Conservation (phyloP, 139 green algal genomes). For the Choricystis sp. region DNA sequence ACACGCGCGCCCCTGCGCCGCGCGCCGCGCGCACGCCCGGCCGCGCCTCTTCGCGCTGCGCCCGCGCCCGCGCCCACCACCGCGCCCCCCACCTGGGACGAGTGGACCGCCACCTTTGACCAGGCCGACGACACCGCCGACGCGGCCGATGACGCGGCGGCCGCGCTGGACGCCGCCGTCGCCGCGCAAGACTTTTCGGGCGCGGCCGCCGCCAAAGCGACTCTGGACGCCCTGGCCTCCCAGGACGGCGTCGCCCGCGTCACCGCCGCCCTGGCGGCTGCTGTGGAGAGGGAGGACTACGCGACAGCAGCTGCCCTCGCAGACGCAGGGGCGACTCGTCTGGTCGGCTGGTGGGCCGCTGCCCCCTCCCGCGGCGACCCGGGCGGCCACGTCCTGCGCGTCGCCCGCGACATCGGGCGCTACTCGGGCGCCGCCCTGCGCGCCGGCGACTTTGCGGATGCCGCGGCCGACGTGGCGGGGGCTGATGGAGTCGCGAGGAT, state of each 20-base stretch:
- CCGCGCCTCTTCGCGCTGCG: neutral
- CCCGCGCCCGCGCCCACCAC: too few relatives aligned
- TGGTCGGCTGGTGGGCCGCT: constrained; percentile 62
- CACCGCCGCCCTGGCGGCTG: constrained; percentile 16
- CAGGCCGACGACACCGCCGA: neutral
- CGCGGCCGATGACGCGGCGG: neutral
- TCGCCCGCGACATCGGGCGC: constrained; percentile 29
- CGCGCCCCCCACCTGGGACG: neutral
- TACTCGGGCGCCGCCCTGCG: constrained; percentile 36
- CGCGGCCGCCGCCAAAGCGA: neutral
- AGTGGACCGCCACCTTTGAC: neutral
- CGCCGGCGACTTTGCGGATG: constrained; percentile 31
- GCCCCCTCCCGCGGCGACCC: constrained; percentile 38
- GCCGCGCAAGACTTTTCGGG: constrained; percentile 4
- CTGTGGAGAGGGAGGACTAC: constrained; percentile 49
- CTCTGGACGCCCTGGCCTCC: neutral
- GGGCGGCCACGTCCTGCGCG: constrained; percentile 50
- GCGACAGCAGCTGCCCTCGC: constrained; percentile 36
- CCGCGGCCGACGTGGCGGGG: too few relatives aligned
- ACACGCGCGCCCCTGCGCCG: too few relatives aligned
- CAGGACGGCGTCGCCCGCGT: constrained; percentile 19
- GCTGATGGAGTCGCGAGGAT: too few relatives aligned
- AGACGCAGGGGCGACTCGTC: constrained; percentile 28
- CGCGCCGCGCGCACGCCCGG: too few relatives aligned
- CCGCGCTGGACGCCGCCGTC: neutral